A percentile compares a stretch with the other conserved stretches of the same genome.
Evolutionary conservation across 257 asterid genomes (phyloP).

Genomic region (Scutellaria minor): DNA sequence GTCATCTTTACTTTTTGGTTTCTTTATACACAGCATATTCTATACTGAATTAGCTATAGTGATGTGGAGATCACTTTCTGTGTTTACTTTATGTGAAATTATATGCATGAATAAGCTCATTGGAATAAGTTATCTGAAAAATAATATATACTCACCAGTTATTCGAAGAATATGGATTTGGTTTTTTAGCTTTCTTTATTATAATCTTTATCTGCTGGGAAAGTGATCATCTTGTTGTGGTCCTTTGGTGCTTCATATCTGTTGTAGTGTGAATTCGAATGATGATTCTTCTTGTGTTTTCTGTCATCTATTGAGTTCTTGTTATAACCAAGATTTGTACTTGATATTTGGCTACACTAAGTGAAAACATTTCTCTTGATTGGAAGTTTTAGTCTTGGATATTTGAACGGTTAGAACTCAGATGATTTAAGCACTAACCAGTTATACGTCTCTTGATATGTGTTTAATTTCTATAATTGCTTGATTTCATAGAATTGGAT

Average conservation of each 20-base stretch:
- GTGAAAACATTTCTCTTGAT: constrained; percentile 12
- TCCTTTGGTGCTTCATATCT: constrained; percentile 26
- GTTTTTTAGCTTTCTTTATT: constrained; percentile 30
- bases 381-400: background rate
- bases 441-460: constrained; percentile 10
- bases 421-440: constrained; percentile 3
- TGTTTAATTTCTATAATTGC: background rate
- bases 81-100: constrained; percentile 31
- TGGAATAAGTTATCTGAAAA: constrained; percentile 45
- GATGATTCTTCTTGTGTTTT: constrained; percentile 25
- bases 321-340: background rate
- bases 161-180: constrained; percentile 19
- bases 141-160: constrained; percentile 23
- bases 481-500: background rate
- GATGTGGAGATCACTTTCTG: constrained; percentile 37
- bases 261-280: background rate
- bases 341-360: background rate
- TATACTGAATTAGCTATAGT: constrained; percentile 36
- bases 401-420: background rate
- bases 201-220: constrained; percentile 11
- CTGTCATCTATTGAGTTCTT: background rate
- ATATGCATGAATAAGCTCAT: constrained; percentile 43
- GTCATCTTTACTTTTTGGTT: constrained; percentile 18
- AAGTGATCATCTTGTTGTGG: constrained; percentile 37
- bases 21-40: constrained; percentile 30